Conservation (phyloP, 2,329 filamentous ascomycete genomes). For the Ilyonectria mors-panacis region DNA sequence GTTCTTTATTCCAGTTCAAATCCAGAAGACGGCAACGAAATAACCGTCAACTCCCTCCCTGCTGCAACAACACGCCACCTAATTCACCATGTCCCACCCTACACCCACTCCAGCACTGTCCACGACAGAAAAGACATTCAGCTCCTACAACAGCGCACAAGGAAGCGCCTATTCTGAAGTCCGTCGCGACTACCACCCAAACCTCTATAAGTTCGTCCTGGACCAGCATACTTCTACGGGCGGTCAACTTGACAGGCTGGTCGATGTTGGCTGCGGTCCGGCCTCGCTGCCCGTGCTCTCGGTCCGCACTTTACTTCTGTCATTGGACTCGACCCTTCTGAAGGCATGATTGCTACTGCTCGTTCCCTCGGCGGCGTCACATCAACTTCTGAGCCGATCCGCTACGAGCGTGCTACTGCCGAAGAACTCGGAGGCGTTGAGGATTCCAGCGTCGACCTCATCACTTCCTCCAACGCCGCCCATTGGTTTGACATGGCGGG, state of each 20-base stretch:
- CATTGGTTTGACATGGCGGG: conserved; percentile 71
- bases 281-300: conserved; percentile 62
- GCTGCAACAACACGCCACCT: too few species aligned
- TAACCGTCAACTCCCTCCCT: too few species aligned
- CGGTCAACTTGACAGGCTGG: conserved; percentile 58
- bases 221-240: conserved; percentile 62
- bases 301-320: conserved; percentile 61
- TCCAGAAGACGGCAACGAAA: too few species aligned
- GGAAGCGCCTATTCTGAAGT: conserved; percentile 60
- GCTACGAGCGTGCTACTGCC: conserved; percentile 56
- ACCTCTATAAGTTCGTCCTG: conserved; percentile 64
- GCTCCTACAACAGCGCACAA: conserved; percentile 58
- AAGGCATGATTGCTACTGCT: conserved; percentile 68
- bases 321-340: conserved; percentile 66
- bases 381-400: conserved; percentile 50
- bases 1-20: neutral
- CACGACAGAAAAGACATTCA: conserved; percentile 57
- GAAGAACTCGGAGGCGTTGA: conserved; percentile 58
- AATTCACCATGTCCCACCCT: conserved; percentile 6
- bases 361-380: conserved; percentile 52
- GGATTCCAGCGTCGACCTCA: conserved; percentile 62
- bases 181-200: conserved; percentile 60
- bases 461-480: conserved; percentile 65
- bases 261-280: conserved; percentile 72
- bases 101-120: neutral